A percentile compares a stretch with the other conserved stretches of the same genome.
Conservation (phyloP, 495 filamentous ascomycete genomes). For the Hypomontagnella submonticulosa region DNA sequence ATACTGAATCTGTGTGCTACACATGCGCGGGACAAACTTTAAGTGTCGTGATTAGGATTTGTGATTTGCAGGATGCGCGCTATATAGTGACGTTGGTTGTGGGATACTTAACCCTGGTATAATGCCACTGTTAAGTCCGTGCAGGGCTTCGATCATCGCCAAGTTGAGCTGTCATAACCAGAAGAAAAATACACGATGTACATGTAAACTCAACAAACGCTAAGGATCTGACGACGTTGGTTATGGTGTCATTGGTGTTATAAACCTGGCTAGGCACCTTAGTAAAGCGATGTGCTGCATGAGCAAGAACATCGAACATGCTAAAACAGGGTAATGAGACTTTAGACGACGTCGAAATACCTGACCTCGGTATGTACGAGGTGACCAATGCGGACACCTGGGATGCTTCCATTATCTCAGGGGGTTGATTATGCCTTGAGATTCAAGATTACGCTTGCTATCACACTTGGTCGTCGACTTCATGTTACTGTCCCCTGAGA, state of each 20-base stretch:
- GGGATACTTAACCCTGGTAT: neutral
- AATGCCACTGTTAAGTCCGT: constrained; percentile 16
- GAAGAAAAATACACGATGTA: too few species aligned
- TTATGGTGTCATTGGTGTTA: too few species aligned
- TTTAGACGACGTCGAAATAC: constrained; percentile 1
- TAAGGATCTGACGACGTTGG: neutral
- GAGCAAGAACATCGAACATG: too few species aligned
- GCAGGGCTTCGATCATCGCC: constrained; percentile 4
- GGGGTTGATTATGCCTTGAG: constrained; percentile 1
- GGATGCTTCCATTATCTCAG: constrained; percentile 5
- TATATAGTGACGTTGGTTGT: too few species aligned
- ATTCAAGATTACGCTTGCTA: neutral
- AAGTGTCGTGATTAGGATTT: constrained; percentile 12
- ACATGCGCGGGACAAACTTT: neutral
- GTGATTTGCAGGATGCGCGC: too few species aligned
- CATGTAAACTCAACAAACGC: neutral
- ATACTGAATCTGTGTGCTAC: neutral
- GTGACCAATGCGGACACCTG: neutral
- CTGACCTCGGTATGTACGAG: neutral
- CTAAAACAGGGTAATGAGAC: constrained; percentile 6
- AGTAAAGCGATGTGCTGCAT: too few species aligned
- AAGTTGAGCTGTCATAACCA: neutral
- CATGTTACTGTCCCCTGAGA: neutral
- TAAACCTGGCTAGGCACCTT: too few species aligned
- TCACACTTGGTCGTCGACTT: neutral